Evolutionary conservation across 257 asterid genomes (phyloP).

Genomic region (Handroanthus guayacan): DNA sequence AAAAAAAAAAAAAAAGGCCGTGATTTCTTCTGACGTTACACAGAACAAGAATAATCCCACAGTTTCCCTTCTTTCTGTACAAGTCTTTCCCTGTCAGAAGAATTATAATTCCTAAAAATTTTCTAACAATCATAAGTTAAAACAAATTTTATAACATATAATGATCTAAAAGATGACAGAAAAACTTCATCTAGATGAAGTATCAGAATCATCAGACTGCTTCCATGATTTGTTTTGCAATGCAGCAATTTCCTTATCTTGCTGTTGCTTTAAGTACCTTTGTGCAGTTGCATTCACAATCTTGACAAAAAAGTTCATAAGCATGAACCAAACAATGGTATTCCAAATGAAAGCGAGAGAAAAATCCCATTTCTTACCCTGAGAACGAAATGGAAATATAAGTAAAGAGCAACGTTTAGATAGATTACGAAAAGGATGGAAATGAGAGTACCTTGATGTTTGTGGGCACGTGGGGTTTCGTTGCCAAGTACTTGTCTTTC

Average conservation of each 20-base stretch:
- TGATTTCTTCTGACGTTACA: slow-evolving; percentile 19
- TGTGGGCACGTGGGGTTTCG: slow-evolving; percentile 59
- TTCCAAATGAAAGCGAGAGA: slow-evolving; percentile 72
- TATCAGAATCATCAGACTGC: slow-evolving; percentile 47
- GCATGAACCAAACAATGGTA: slow-evolving; percentile 77
- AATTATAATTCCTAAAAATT: slow-evolving; percentile 28
- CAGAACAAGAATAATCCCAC: slow-evolving; percentile 20
- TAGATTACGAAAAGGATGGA: not conserved
- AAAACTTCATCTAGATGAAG: slow-evolving; percentile 44
- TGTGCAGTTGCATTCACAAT: slow-evolving; percentile 78
- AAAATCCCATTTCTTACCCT: slow-evolving; percentile 75
- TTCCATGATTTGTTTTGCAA: slow-evolving; percentile 52
- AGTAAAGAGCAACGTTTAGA: not conserved
- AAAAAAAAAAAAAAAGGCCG: no score
- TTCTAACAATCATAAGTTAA: slow-evolving; percentile 16
- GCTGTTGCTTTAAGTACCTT: slow-evolving; percentile 62
- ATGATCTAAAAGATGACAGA: slow-evolving; percentile 15
- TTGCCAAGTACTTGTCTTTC: slow-evolving; percentile 78
- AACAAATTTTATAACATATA: not conserved
- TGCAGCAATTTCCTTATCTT: slow-evolving; percentile 60
- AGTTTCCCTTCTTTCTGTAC: slow-evolving; percentile 30
- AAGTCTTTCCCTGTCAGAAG: slow-evolving; percentile 32
- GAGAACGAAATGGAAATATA: slow-evolving; percentile 3
- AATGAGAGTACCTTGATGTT: slow-evolving; percentile 58
- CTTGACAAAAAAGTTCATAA: slow-evolving; percentile 68